Conservation (phyloP, 441 rosid species). For the Euphorbia corollata region DNA sequence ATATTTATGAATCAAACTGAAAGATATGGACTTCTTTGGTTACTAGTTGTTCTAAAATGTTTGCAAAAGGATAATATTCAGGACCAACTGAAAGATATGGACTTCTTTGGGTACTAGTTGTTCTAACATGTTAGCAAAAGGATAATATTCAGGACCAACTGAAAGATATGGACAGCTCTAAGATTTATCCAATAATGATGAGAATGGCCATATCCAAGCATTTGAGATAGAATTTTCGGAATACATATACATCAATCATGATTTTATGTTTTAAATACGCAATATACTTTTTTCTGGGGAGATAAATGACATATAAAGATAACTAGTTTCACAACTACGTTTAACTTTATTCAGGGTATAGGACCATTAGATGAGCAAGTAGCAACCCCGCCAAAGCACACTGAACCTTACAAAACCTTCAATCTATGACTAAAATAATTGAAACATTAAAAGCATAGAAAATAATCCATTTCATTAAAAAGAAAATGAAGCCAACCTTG, state of each 20-base stretch:
- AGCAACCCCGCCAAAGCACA: not conserved
- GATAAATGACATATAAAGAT: not conserved
- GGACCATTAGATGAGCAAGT: not conserved
- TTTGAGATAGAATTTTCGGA: not conserved
- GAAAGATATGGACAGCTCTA: not conserved
- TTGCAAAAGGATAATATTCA: not conserved
- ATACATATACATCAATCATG: not conserved
- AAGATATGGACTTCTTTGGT: too few relatives aligned
- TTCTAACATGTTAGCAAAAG: not conserved
- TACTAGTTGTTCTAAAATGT: not conserved
- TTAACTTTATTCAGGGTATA: not conserved
- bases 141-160: not conserved
- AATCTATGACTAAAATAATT: not conserved
- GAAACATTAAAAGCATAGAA: not conserved
- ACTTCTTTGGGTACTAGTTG: too few relatives aligned
- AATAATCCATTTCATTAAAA: not conserved
- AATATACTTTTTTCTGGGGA: not conserved
- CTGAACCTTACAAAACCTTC: not conserved
- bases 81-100: too few relatives aligned
- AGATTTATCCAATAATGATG: not conserved
- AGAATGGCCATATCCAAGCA: not conserved
- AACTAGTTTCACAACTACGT: not conserved
- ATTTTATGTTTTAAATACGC: not conserved
- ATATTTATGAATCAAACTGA: not conserved
- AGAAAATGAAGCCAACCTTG: constrained; percentile 47